phyloP scores from a whole-genome alignment of 202 grass and related monocot species.

The Eragrostis tef region DNA sequence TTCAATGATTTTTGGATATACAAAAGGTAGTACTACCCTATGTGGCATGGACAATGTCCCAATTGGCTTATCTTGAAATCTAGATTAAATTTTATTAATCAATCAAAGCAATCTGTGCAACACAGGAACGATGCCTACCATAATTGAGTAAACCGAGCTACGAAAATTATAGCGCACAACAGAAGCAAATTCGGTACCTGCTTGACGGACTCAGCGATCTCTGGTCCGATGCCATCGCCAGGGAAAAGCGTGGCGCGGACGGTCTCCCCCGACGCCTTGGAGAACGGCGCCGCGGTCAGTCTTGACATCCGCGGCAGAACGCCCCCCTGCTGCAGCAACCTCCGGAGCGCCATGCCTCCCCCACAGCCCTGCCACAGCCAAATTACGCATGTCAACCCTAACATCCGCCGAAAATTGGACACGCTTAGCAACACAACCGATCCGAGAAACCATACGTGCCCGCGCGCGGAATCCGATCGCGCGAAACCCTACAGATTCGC shows the following conservation, averaged over 20 bases:
- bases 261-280: conserved; percentile 56
- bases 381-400: conserved; percentile 36
- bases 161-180: conserved; percentile 12
- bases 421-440: too few species aligned
- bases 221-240: conserved; percentile 92
- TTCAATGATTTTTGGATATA: not conserved
- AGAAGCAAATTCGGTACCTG: conserved; percentile 50
- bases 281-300: conserved; percentile 50
- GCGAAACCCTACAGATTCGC: conserved; percentile 29
- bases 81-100: not conserved
- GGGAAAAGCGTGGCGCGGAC: conserved; percentile 89
- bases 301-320: conserved; percentile 54
- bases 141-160: not conserved
- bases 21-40: not conserved
- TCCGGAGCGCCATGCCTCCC: conserved; percentile 64
- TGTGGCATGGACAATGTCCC: not conserved
- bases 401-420: too few species aligned
- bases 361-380: conserved; percentile 35
- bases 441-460: too few species aligned
- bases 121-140: not conserved
- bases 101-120: not conserved
- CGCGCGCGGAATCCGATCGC: conserved; percentile 6
- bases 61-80: not conserved
- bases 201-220: conserved; percentile 91
- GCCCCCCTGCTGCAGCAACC: conserved; percentile 61